phyloP scores from a whole-genome alignment of 1,284 basidiomycete genomes.

The Cutaneotrichosporon cyanovorans region DNA sequence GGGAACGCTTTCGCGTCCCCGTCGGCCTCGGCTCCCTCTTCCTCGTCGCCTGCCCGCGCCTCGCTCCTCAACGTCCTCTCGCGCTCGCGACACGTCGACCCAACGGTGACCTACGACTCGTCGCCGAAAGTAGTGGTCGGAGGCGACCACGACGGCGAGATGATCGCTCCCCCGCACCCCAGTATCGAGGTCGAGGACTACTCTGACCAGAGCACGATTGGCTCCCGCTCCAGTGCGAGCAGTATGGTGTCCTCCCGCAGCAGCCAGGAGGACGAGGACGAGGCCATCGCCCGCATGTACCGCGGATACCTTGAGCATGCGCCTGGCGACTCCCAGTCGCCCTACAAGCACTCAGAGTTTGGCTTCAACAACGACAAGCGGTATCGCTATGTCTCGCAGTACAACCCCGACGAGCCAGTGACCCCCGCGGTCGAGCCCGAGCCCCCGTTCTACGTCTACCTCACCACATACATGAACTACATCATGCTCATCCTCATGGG shows the following conservation, averaged over 20 bases:
- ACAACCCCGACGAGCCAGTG: conserved; percentile 47
- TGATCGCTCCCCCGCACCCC: neutral
- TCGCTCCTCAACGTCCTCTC: conserved; percentile 34
- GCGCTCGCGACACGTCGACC: conserved; percentile 21
- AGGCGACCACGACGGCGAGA: neutral
- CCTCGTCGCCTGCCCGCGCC: conserved; percentile 18
- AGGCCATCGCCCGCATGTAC: conserved; percentile 35
- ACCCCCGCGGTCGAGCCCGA: conserved; percentile 56
- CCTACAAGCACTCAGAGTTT: conserved; percentile 43
- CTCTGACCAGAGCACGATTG: conserved; percentile 34
- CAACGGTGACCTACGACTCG: conserved; percentile 17
- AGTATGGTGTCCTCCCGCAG: conserved; percentile 2
- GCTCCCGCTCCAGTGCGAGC: conserved; percentile 26
- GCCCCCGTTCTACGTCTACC: conserved; percentile 80
- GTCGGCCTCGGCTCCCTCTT: no score
- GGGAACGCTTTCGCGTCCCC: no score
- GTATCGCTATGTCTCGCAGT: conserved; percentile 46
- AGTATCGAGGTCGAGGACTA: conserved; percentile 26
- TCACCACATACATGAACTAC: conserved; percentile 89
- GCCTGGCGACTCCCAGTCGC: conserved; percentile 30
- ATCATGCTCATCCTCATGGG: conserved; percentile 81
- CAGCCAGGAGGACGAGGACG: conserved; percentile 16
- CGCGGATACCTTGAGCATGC: conserved; percentile 37
- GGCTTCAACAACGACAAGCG: conserved; percentile 43
- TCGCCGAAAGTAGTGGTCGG: conserved; percentile 4